Base-by-base conservation (phyloP, 1,284 basidiomycete species). In the Taiwanofungus camphoratus region DNA sequence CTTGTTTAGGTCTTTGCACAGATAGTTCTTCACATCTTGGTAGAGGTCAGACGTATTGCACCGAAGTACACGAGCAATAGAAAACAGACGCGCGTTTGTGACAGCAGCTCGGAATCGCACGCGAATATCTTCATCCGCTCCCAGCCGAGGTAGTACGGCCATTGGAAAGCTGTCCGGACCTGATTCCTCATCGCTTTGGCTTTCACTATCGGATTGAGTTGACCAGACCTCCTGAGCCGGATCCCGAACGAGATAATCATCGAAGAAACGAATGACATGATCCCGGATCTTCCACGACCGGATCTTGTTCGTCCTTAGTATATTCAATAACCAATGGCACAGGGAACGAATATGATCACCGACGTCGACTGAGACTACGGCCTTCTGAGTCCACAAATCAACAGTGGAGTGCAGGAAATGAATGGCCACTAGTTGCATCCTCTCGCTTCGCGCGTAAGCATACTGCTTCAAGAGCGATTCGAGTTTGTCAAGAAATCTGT, bases 81-180 rank as follows among this genome's bases (percentile, higher is more conserved):
- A 58, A 52, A 89, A 83, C 16, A 91, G 61, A 3, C 68, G 67
- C 2, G 87, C 78, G 22, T 76, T 78, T 5, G 80, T 69, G 3
- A 75, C 66, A 1, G 87, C 83, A 1, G 77, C 77, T 18, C 88
- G 81, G 53, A 92, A 87, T 5, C 94, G 83, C 24, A 96, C 83
- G 19, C 92, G 79, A n/a, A 87, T 79, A 60, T 98, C 94, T 34
- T 66, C 61, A 60, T 97, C 94, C 15, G 61, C 56, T 19, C 74
- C 71, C 47, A 88, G 57, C 12, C 56, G 57, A 5, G 73, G 74
- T 27, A 91, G 66, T 36, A 86, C 59, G 19, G 46, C 50, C 27
- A 68, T 58, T 1, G 82, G 80, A 39, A 64, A 53, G 16, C 61
- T 60, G 8, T 51, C 49, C 0, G 51, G 49, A 2, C 48, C 52